phyloP scores from a whole-genome alignment of 371 early-diverging fungal genomes.

The Coemansia sp. region DNA sequence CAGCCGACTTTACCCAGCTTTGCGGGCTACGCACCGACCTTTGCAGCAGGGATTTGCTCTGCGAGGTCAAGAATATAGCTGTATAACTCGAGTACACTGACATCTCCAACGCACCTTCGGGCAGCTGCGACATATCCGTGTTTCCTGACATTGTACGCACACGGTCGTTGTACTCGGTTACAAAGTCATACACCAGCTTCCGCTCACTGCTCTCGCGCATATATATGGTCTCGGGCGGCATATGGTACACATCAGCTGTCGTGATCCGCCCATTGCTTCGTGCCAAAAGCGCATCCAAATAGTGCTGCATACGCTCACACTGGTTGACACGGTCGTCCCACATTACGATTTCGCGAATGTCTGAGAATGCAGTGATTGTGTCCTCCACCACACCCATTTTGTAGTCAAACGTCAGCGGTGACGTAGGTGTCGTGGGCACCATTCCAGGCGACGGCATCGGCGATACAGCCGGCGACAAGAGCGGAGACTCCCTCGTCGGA shows the following conservation, averaged over 20 bases:
- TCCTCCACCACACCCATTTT: conserved; percentile 58
- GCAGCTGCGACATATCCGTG: conserved; percentile 7
- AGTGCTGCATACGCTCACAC: conserved; percentile 53
- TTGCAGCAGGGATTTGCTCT: conserved; percentile 11
- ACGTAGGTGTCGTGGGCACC: conserved; percentile 33
- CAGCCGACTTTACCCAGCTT: conserved; percentile 18
- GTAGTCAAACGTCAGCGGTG: conserved; percentile 59
- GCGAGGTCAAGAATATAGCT: conserved; percentile 16
- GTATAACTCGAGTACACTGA: conserved; percentile 12
- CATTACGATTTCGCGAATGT: conserved; percentile 52
- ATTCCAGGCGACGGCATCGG: conserved; percentile 10
- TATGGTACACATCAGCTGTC: conserved; percentile 47
- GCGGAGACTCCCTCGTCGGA: conserved; percentile 52
- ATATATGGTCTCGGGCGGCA: conserved; percentile 51
- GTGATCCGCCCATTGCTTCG: conserved; percentile 30
- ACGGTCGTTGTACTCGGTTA: conserved; percentile 53
- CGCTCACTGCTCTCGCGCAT: conserved; percentile 57
- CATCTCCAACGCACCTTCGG: conserved; percentile 25
- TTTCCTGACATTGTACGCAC: conserved; percentile 13
- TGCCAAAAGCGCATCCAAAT: conserved; percentile 36
- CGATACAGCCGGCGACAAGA: conserved; percentile 11
- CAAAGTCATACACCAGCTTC: conserved; percentile 50
- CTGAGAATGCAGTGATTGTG: conserved; percentile 53
- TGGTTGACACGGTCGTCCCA: conserved; percentile 64
- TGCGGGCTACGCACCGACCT: conserved; percentile 24